Evolutionary conservation across 192 early-diverging fungal genomes (phyloP), one percentile per base, ranked within the genome.

Genomic region (Blastocladiella britannica): DNA sequence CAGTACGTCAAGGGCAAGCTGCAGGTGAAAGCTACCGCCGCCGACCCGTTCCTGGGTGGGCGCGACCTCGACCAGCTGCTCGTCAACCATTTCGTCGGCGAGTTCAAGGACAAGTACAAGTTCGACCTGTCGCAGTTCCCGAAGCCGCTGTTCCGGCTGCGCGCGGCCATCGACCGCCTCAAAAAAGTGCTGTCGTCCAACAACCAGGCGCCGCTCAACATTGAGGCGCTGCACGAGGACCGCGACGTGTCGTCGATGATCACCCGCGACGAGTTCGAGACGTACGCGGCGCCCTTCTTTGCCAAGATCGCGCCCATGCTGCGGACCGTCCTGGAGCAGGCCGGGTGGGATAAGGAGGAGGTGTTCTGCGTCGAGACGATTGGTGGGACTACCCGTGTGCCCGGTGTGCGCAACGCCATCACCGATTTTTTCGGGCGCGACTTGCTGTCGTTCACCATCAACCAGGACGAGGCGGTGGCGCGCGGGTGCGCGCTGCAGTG

Each of bases 101-200:
- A 89, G 58, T 92, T 93, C 76, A 78, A 85, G 76, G 80, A 80
- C 57, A 97, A 94, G 77, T 92, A 91, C 79, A 90, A 90, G 70
- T 84, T 95, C 53, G 84, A 97, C 67, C 84, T 97, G 62, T 73
- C 72, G 63, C 71, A 78, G 55, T 93, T 86, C 75, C 73, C 74
- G 66, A 93, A 93, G 80, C 91, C 91, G 26, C 58, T 83, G 55
- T 84, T 92, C 71, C 86, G 93, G 61, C 77, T 97, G 63, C 75
- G 85, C 53, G 80, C 85, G 53, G 91, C 78, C 54, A 78, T 77
- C 65, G 93, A 97, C 70, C 87, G 87, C 73, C 84, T 88, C 60
- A 97, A 97, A 83, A 97, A 97, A 82, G 78, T 94, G 25, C 75
- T 97, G 28, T 84, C 81, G 51, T 89, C 90, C 68, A 97, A 97